Conservation (phyloP, 257 asterid species). For the Solanum ahanhuiri region DNA sequence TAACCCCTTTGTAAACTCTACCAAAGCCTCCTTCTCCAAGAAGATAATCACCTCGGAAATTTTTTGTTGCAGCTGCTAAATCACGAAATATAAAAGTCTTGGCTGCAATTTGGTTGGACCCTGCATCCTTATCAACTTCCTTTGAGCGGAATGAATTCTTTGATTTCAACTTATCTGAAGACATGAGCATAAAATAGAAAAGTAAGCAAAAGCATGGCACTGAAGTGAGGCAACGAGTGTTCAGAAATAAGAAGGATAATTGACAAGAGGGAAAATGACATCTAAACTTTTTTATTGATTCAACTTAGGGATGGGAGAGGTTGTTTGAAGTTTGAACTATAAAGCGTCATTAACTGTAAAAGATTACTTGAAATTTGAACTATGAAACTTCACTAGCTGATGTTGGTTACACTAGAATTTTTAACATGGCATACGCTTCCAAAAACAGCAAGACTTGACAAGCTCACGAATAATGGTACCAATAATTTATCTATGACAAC, state of each 20-base stretch:
- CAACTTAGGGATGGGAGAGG: not conserved
- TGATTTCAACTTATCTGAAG: constrained; percentile 31
- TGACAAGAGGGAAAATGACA: not conserved
- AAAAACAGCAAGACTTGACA: not conserved
- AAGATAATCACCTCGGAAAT: constrained; percentile 57
- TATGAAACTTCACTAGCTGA: not conserved
- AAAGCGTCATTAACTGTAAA: not conserved
- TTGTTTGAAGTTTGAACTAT: not conserved
- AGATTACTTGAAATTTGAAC: not conserved
- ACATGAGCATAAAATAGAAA: not conserved
- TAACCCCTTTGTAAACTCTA: constrained; percentile 78
- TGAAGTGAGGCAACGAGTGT: not conserved
- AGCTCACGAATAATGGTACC: not conserved
- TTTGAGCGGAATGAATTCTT: constrained; percentile 4
- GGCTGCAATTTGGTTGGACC: constrained; percentile 56
- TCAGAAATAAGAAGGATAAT: not conserved
- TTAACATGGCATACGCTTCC: not conserved
- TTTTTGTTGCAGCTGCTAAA: constrained; percentile 70
- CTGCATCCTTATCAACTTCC: constrained; percentile 41
- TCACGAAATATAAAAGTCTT: constrained; percentile 74
- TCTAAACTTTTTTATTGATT: not conserved
- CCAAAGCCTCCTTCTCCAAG: constrained; percentile 98
- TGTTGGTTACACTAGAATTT: not conserved
- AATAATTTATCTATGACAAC: not conserved
- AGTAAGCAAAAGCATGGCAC: not conserved